Base-by-base conservation (phyloP, 371 early-diverging fungal species). In the Entomophthora muscae region DNA sequence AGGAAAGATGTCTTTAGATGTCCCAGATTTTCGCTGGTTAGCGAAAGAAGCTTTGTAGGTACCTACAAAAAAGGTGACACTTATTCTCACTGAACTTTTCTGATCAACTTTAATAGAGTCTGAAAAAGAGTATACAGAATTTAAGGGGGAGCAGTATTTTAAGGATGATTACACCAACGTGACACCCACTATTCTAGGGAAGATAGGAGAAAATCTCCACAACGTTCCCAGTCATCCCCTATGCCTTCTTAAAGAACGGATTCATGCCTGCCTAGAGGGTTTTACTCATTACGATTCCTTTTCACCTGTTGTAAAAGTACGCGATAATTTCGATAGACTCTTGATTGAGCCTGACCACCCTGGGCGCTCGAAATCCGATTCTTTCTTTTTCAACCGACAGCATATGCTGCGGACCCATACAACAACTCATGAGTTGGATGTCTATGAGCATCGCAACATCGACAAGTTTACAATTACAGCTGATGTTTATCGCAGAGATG, bases 401-500 rank as follows among this genome's bases (percentile, higher is more conserved):
- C 75, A 73, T 31, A 80, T 98, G 64, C 74, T 98, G 61, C 82
- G 97, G 32, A 92, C 96, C 0, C 98, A 98, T 67, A 92, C 95
- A 0, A 92, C 95, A 0, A 95, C 96, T 0, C 95, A 98, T 70
- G 95, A 98, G 68, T 72, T 83, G 13, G 77, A 90, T 65, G 80
- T 87, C 13, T 68, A 96, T 63, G 70, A 69, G 0, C 66, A 65
- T 32, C 52, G 66, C 1, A 31, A 33, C 54, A n/a, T 57, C 10
- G 67, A 76, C 28, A 78, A 77, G 62, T 87, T 93, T 71, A 78
- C 93, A 33, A 79, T 94, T 27, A 84, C 86, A 22, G 97, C 93
- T 21, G 98, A 98, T 73, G 96, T 95, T 12, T 98, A 95, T 74
- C 77, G 98, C n/a, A 82, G 95, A 28, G 98, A 98, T 68, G 95